Base-by-base conservation (phyloP, 23 red algal species). In the Gracilariopsis chorda region DNA sequence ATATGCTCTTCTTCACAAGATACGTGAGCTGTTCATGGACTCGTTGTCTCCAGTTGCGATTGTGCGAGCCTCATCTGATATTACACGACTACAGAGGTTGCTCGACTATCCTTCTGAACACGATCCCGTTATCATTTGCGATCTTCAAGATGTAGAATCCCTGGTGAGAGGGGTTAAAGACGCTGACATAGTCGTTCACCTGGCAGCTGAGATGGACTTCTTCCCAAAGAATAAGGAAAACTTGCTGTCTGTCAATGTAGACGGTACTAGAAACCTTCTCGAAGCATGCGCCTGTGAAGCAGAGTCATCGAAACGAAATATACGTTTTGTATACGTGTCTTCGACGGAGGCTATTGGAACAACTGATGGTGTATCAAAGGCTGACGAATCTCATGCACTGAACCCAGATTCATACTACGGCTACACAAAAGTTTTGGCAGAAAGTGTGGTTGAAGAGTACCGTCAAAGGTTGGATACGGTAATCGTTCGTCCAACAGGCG, bases 151-250 rank as follows among this genome's bases (percentile, higher is more conserved):
- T 47, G 52, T 78, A 13, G 24, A 48, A 41, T 49, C 85, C 21
- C 30, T 89, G 17, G 27, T 27, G 35, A 53, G 37, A 25, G 61
- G 69, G 21, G 85, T 78, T 1, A 89, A 89, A 52, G 16, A 77
- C 11, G 85, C 85, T 4, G 67, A 89, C 34, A 70, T 89, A 33
- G 77, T 91, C 41, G 77, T 91, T 21, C 88, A 91, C 44, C 77
- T 91, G 21, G 88, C 88, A 5, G 75, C 75, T 12, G 88, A 91
- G 40, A 91, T 91, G 88, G 88, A 91, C 72, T 91, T 91, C 62
- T 91, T 82, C 32, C 74, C 88, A 39, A 62, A 35, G 40, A 58
- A 80, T 69, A 14, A 36, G 30, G 39, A 69, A 21, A 23, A 35
- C 11, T 25, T 91, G 19, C 21, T 30, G 35, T 3, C 32, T 8